Percentiles rank a stretch among this genome's conserved stretches.
These are phyloP conservation scores for Leccinum arenicola DNA, from an alignment of 768 basidiomycete genomes.

Conservation along the genomic window DNA sequence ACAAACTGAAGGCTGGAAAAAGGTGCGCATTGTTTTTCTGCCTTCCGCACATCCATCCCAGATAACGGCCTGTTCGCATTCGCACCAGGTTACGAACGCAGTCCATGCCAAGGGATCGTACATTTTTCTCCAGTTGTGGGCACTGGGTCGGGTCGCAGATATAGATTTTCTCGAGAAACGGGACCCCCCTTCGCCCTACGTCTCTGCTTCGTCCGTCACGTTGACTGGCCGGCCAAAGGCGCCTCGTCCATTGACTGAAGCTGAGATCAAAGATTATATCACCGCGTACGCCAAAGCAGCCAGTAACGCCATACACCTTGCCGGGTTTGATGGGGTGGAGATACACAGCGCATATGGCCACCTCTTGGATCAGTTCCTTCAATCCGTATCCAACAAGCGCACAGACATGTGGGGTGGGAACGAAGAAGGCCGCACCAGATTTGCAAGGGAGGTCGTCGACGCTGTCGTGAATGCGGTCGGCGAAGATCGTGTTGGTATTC, in stretches of 20 bases:
- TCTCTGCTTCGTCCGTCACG: conserved; percentile 33
- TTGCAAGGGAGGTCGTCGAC: conserved; percentile 52
- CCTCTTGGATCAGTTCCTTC: conserved; percentile 60
- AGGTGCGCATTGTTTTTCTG: conserved; percentile 21
- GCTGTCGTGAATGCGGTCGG: conserved; percentile 54
- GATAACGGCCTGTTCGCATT: not conserved
- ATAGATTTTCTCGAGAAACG: conserved; percentile 28
- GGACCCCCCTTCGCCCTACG: conserved; percentile 32
- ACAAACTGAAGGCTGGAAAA: conserved; percentile 54
- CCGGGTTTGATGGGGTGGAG: conserved; percentile 49
- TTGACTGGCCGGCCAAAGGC: conserved; percentile 15
- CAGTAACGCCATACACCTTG: conserved; percentile 31
- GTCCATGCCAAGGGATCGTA: conserved; percentile 54
- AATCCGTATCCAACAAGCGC: conserved; percentile 52
- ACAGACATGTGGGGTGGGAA: conserved; percentile 70
- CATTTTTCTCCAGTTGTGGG: conserved; percentile 52
- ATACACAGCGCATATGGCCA: conserved; percentile 44
- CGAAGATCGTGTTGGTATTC: conserved; percentile 48
- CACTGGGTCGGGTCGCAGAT: conserved; percentile 50
- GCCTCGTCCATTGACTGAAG: conserved; percentile 19
- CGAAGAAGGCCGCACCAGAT: conserved; percentile 56
- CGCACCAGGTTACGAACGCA: conserved; percentile 46
- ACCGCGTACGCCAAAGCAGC: conserved; percentile 31
- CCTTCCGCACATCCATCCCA: not conserved
- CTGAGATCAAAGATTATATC: conserved; percentile 35